Evolutionary conservation across 495 filamentous ascomycete species (phyloP), one percentile per base, ranked within the genome.

Genomic region (Aspergillus sclerotiicarbonarius): DNA sequence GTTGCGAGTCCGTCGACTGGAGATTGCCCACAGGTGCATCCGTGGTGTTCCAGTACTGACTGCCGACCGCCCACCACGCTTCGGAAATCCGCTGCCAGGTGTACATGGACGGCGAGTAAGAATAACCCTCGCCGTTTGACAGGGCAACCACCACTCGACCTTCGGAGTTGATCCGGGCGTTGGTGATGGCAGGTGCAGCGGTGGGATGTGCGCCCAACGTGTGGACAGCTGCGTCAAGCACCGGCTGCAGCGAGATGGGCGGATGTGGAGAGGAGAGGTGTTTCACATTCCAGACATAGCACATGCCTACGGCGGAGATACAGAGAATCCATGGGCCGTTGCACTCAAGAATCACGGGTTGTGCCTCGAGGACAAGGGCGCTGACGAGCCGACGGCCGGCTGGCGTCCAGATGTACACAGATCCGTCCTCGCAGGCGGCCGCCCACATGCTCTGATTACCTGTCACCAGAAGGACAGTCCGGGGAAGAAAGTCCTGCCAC

Each of bases 41-140:
- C 35, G 90, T 91, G n/a, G 89, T 90, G 72, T 96, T 96, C 94
- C 95, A 98, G 70, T 98, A 98, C 70, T 98, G 94, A 67, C 89
- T 93, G 20, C 92, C 93, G 0, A 97, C 90, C 3, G 94, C 92
- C 94, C 95, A 99, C 95, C 94, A 99, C 1, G 89, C 78, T 73
- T 99, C 94, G 4, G 90, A 91, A 12, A 98, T 78, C 9, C 92
- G 86, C 75, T 97, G 93, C 94, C 94, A 99, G n/a, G 85, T 81
- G 65, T 83, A 91, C 85, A 98, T 87, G 16, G 75, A 73, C 0
- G 85, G 83, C 1, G 87, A 90, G 73, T 98, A 99, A 21, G 85
- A 82, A 66, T 91, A 98, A 4, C 95, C 94, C 61, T 98, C 92
- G 13, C 94, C 94, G 62, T 96, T 97, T 25, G 85, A 90, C 41